These are phyloP conservation scores for Kurtzmaniella cleridarum DNA, from an alignment of 805 yeast genomes.

Conservation along the genomic window DNA sequence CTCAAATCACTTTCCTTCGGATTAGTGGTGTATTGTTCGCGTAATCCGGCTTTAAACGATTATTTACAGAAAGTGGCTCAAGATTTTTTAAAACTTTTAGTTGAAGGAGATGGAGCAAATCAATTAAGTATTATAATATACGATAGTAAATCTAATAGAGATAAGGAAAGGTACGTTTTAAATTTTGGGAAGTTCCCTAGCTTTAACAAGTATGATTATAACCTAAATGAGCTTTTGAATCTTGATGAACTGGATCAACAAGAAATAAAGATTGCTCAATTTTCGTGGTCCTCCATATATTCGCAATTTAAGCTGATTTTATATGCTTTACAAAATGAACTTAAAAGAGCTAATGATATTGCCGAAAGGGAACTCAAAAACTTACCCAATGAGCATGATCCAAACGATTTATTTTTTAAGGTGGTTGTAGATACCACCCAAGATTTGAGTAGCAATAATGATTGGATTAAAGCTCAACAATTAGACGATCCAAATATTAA, in stretches of 20 bases:
- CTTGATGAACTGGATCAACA: slow-evolving; percentile 21
- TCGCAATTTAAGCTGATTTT: slow-evolving; percentile 25
- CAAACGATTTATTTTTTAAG: slow-evolving; percentile 14
- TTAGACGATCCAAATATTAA: slow-evolving; percentile 15
- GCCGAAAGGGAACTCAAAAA: not conserved
- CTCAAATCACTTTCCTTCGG: slow-evolving; percentile 37
- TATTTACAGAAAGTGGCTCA: slow-evolving; percentile 38
- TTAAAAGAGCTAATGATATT: slow-evolving; percentile 13
- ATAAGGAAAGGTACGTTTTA: slow-evolving; percentile 35
- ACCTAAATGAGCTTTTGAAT: slow-evolving; percentile 12
- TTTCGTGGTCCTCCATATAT: slow-evolving; percentile 30
- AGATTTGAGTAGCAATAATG: slow-evolving; percentile 7
- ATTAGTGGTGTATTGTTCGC: slow-evolving; percentile 33
- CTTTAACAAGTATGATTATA: slow-evolving; percentile 6
- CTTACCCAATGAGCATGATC: not conserved
- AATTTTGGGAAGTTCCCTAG: slow-evolving; percentile 27
- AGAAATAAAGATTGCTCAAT: slow-evolving; percentile 18
- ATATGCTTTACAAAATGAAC: slow-evolving; percentile 27
- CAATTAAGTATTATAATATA: slow-evolving; percentile 35
- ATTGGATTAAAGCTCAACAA: slow-evolving; percentile 17
- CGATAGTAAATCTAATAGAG: slow-evolving; percentile 19
- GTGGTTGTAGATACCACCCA: slow-evolving; percentile 5
- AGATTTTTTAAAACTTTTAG: slow-evolving; percentile 16
- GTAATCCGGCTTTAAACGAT: slow-evolving; percentile 43
- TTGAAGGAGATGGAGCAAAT: slow-evolving; percentile 21